These are phyloP conservation scores for Skeletonema menzelii DNA, from an alignment of 108 stramenopile genomes.

Conservation along the genomic window DNA sequence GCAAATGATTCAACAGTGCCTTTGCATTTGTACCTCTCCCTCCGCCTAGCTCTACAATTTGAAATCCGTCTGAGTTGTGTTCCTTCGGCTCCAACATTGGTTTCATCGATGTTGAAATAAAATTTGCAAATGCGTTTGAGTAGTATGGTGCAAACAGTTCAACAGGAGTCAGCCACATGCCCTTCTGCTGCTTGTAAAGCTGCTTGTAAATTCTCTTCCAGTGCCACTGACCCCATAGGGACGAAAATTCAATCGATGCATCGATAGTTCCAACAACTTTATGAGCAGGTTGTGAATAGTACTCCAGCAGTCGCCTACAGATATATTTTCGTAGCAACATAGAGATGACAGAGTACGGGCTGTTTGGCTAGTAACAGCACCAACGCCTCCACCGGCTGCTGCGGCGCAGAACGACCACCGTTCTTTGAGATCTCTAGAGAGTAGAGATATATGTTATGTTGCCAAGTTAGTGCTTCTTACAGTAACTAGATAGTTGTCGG, in stretches of 20 bases:
- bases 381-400: no score
- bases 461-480: no score
- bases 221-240: conserved; percentile 74
- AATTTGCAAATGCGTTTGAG: conserved; percentile 74
- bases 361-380: no score
- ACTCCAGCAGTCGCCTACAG: conserved; percentile 38
- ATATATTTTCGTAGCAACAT: conserved; percentile 20
- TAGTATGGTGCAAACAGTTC: conserved; percentile 80
- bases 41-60: conserved; percentile 82
- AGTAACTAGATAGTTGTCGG: no score
- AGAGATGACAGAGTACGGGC: neutral
- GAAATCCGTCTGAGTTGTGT: conserved; percentile 23
- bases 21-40: conserved; percentile 86
- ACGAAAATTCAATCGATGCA: conserved; percentile 44
- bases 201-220: conserved; percentile 58
- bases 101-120: conserved; percentile 45
- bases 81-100: conserved; percentile 3
- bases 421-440: no score
- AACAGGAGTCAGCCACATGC: conserved; percentile 88
- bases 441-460: no score
- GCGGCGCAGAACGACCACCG: no score
- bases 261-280: conserved; percentile 40
- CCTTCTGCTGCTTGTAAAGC: conserved; percentile 65
- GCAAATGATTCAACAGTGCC: conserved; percentile 59
- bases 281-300: conserved; percentile 46